Evolutionary conservation across 306 rosid genomes (phyloP), one percentile per base, ranked within the genome.

Genomic region (Rosa lucieae): DNA sequence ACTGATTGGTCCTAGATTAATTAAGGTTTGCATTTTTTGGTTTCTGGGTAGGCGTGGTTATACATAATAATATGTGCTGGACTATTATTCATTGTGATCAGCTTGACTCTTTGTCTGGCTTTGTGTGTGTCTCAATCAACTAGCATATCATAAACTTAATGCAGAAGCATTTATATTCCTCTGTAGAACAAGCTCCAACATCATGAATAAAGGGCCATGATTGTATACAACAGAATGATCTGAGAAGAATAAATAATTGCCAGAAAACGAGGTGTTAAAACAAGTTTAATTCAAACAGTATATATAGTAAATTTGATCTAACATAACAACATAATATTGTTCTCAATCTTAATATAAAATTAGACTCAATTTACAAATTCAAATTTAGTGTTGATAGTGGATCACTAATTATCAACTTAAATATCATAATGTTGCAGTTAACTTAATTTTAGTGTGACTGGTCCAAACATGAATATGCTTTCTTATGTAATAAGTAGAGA

Each of bases 21-120:
- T 62, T 67, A 5, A 32, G 4, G 10, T 14, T 5, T 63, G 44
- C 69, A 13, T 7, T 61, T 23, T 35, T 5, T 37, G 35, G 53
- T 23, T 56, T 74, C 80, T 73, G 26, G 85, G 81, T 70, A 78
- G 80, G 86, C 81, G 84, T 80, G 88, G 78, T 68, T 86, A 44
- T 68, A 40, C 77, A 49, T 68, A 73, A 83, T 84, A 69, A 81
- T 70, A 69, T 46, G 67, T 76, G 81, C 52, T 75, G 63, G 59
- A n/a, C 3, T 49, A 48, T 65, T 61, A 20, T 51, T 78, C 66
- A 67, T 32, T 14, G 67, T 76, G 17, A 75, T 63, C 7, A 48
- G 52, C 56, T 72, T 74, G 46, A 82, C 82, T 32, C 75, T 62
- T 68, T 78, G 81, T 81, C 82, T 69, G 65, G 72, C 15, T 47